Percentiles rank a stretch among this genome's conserved stretches.
Conservation (phyloP, 208 protist genomes). For the Acanthamoeba sp. region DNA sequence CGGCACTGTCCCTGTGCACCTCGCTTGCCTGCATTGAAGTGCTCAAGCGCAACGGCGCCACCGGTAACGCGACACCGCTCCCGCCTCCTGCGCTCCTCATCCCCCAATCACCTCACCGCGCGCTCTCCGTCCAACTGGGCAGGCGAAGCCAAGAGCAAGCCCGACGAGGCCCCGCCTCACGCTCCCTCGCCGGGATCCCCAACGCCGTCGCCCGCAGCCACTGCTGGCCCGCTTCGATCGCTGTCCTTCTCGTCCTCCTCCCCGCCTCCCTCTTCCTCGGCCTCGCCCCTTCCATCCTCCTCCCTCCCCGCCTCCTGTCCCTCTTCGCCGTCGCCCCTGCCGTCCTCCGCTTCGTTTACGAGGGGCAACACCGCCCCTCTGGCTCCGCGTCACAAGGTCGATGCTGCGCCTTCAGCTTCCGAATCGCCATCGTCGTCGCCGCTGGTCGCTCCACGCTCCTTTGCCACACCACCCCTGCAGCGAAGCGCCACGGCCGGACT, state of each 20-base stretch:
- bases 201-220: background rate
- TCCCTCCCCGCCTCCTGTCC: background rate
- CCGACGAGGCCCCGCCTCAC: background rate
- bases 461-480: background rate
- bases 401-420: too few species aligned
- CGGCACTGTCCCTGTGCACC: background rate
- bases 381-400: too few species aligned
- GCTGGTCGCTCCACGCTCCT: background rate
- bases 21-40: background rate
- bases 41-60: conserved; percentile 24
- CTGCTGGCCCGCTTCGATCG: background rate
- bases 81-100: background rate
- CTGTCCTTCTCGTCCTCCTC: background rate
- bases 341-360: background rate
- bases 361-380: background rate
- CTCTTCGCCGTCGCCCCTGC: background rate
- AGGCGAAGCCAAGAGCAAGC: background rate
- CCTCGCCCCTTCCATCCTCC: too few species aligned
- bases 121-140: background rate
- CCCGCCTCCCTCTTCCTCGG: background rate
- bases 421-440: background rate
- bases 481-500: background rate
- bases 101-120: background rate
- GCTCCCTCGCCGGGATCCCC: background rate
- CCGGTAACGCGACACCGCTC: background rate